phyloP scores from a whole-genome alignment of 305 asterid species.

The Solanum chacoense region DNA sequence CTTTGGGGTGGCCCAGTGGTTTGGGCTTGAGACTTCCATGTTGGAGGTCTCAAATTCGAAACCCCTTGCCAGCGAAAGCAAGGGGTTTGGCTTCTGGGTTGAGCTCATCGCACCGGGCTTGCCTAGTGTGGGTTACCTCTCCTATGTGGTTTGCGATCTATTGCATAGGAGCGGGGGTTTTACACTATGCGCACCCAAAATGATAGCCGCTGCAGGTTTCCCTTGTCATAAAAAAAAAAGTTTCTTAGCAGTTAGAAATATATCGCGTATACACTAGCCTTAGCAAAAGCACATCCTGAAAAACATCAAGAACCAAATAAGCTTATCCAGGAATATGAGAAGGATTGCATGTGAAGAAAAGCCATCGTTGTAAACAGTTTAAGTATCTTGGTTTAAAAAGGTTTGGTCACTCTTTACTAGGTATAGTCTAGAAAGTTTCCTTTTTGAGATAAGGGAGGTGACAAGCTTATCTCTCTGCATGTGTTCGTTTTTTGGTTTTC shows the following conservation, averaged over 20 bases:
- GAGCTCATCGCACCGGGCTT: too few species aligned
- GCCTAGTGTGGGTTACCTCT: too few species aligned
- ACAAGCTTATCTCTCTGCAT: neutral
- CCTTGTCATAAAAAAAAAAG: neutral
- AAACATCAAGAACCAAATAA: neutral
- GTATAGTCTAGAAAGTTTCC: neutral
- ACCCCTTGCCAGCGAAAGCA: too few species aligned
- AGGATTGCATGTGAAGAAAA: neutral
- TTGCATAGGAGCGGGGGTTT: too few species aligned
- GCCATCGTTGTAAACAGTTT: neutral
- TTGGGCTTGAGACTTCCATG: too few species aligned
- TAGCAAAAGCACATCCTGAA: neutral
- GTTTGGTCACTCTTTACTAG: neutral
- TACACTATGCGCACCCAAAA: too few species aligned
- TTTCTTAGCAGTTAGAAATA: neutral
- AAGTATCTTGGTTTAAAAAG: neutral
- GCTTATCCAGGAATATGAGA: neutral
- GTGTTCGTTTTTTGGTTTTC: neutral
- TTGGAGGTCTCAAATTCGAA: too few species aligned
- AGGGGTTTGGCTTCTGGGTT: too few species aligned
- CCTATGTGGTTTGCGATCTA: too few species aligned
- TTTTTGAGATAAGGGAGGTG: neutral
- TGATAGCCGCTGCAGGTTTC: too few species aligned
- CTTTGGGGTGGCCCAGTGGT: too few species aligned
- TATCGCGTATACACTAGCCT: neutral